phyloP scores from a whole-genome alignment of 139 green algal genomes.

The Chlorokybus atmophyticus region DNA sequence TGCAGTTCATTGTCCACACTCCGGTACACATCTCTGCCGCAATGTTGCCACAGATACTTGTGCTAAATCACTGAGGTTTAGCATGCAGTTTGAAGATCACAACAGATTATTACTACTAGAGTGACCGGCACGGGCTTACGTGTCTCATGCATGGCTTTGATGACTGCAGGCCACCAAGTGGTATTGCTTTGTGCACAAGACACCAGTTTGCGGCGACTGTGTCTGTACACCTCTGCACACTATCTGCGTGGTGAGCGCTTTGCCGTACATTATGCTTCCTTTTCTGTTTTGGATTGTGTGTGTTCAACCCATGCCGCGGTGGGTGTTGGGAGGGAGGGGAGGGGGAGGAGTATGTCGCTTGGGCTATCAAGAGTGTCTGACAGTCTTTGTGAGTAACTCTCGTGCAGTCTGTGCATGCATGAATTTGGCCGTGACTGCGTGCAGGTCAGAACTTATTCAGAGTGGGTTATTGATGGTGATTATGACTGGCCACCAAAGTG shows the following conservation, averaged over 20 bases:
- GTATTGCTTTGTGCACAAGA: not conserved
- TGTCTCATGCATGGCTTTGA: not conserved
- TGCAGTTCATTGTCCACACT: not conserved
- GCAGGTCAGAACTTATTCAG: constrained; percentile 25
- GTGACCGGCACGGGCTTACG: not conserved
- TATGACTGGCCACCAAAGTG: constrained; percentile 29
- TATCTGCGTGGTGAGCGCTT: not conserved
- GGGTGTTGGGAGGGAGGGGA: no score
- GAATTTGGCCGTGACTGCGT: not conserved
- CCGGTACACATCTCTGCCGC: not conserved
- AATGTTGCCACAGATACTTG: not conserved
- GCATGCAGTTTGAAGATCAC: not conserved
- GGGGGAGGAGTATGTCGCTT: no score
- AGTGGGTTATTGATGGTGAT: constrained; percentile 31
- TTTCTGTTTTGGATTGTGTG: no score
- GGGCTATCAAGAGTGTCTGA: no score
- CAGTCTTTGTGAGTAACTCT: no score
- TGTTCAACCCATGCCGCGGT: no score
- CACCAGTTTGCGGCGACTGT: not conserved
- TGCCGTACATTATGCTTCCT: no score
- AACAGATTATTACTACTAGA: not conserved
- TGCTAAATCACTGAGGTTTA: not conserved
- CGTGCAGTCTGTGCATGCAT: no score
- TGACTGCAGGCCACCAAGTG: not conserved
- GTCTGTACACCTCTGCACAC: not conserved